Evolutionary conservation across 2,329 filamentous ascomycete genomes (phyloP), one percentile per base, ranked within the genome.

Genomic region (Fusarium incarnatum): DNA sequence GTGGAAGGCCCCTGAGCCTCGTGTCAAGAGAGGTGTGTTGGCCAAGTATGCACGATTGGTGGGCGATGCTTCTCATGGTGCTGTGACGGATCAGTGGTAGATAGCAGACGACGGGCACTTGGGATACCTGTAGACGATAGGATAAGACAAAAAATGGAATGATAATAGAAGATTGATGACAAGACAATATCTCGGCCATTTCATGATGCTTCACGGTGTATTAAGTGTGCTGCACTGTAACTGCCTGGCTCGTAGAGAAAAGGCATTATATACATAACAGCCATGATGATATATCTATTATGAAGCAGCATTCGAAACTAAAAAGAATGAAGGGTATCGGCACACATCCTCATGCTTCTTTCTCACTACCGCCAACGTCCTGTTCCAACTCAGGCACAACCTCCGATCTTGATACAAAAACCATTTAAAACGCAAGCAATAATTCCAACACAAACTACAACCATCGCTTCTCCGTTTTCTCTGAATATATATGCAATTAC

Each of bases 1-100:
- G 65, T 97, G 94, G 94, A 91, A 86, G 77, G 83, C 89, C 32
- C 94, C 94, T 1, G 85, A 83, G 76, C 88, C 89, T 76, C 86
- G 87, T 66, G 93, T 97, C 12, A 94, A 91, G 73, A 88, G 95
- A 59, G 95, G 95, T 41, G 91, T 91, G 42, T 77, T 98, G 83
- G 94, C 93, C 8, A 98, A 98, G 85, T 98, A 98, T 83, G 92
- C 92, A 9, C 83, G 87, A 45, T 80, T 98, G 76, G 95, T 98
- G 1, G 92, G 94, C 2, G 94, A 98, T 87, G 95, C 95, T 13
- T 95, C 92, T 78, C 92, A 95, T 75, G 95, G 95, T 8, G 94
- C 94, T 11, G 92, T 97, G 81, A 97, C 94, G 41, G 94, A 97
- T 66, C 75, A 70, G 40, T 78, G 76, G 77, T 80, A 58, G 70